Evolutionary conservation across 192 early-diverging fungal species (phyloP).

Genomic region (Mortierella hygrophila): DNA sequence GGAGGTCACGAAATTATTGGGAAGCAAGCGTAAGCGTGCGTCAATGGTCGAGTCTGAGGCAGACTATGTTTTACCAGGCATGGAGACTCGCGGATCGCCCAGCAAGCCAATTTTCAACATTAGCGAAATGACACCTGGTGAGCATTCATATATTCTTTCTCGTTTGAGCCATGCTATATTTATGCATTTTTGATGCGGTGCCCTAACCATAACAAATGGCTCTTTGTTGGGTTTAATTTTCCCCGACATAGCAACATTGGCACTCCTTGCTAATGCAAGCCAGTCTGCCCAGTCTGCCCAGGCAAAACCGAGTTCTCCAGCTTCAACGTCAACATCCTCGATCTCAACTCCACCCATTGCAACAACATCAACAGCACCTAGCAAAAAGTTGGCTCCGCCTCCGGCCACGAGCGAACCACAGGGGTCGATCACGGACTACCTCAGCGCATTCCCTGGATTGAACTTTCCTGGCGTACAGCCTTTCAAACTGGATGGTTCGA

Average conservation of each 20-base stretch:
- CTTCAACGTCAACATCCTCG: not conserved
- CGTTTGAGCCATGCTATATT: not conserved
- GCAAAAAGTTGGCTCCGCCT: not conserved
- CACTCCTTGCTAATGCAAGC: slow-evolving; percentile 27
- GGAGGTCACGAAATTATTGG: slow-evolving; percentile 32
- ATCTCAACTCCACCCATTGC: slow-evolving; percentile 3
- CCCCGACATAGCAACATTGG: slow-evolving; percentile 25
- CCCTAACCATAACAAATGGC: not conserved
- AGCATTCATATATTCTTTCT: not conserved
- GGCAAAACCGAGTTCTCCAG: slow-evolving; percentile 1
- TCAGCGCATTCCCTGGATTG: slow-evolving; percentile 6
- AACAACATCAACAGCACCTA: slow-evolving; percentile 9
- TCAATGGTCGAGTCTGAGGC: slow-evolving; percentile 38
- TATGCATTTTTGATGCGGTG: not conserved
- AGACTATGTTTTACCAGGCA: slow-evolving; percentile 20
- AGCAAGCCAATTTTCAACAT: slow-evolving; percentile 23
- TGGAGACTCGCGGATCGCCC: slow-evolving; percentile 14
- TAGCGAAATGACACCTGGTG: slow-evolving; percentile 44
- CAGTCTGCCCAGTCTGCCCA: slow-evolving; percentile 22
- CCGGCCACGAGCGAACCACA: not conserved
- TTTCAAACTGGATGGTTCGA: slow-evolving; percentile 37
- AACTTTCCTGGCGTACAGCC: slow-evolving; percentile 6
- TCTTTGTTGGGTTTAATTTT: not conserved
- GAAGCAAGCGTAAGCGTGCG: slow-evolving; percentile 44
- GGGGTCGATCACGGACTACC: slow-evolving; percentile 9